phyloP scores from a whole-genome alignment of 2,329 filamentous ascomycete genomes.

The Diplocarpon rosae region DNA sequence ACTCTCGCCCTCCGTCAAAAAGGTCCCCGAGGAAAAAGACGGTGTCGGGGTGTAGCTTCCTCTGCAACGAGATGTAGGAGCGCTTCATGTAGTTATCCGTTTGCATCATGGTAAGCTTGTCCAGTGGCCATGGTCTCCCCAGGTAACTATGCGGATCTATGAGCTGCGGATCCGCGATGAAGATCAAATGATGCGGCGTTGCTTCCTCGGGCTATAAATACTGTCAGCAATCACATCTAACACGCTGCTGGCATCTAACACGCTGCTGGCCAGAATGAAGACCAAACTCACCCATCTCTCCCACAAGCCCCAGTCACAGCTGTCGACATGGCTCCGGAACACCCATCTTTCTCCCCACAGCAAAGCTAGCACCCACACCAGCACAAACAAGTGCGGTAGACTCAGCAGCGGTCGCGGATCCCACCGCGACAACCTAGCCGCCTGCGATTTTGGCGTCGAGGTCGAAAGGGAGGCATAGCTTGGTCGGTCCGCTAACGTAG shows the following conservation, averaged over 20 bases:
- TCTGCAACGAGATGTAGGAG: constrained; percentile 69
- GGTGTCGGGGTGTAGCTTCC: constrained; percentile 69
- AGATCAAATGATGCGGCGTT: constrained; percentile 62
- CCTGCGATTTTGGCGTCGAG: constrained; percentile 9
- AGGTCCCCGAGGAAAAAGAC: constrained; percentile 87
- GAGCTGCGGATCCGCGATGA: constrained; percentile 62
- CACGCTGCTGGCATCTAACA: constrained; percentile 3
- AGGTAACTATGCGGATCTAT: constrained; percentile 68
- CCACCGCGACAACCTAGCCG: constrained; percentile 26
- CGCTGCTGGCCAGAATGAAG: constrained; percentile 11
- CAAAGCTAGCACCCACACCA: constrained; percentile 65
- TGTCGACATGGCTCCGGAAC: constrained; percentile 58
- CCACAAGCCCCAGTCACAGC: constrained; percentile 78
- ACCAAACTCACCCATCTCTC: constrained; percentile 71
- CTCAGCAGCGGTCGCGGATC: constrained; percentile 41
- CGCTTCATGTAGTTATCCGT: constrained; percentile 86
- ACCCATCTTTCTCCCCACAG: constrained; percentile 78
- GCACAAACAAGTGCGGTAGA: constrained; percentile 56
- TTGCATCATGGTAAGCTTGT: constrained; percentile 53
- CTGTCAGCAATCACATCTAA: constrained; percentile 10
- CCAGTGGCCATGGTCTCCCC: constrained; percentile 60
- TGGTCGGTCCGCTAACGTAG: neutral
- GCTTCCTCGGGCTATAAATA: constrained; percentile 57
- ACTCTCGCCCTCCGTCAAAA: constrained; percentile 92
- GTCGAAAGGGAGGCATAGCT: constrained; percentile 4